Percentiles rank a stretch among this genome's conserved stretches.
Evolutionary conservation across 352 stramenopile genomes (phyloP).

Genomic region (Phytophthora ohioensis): DNA sequence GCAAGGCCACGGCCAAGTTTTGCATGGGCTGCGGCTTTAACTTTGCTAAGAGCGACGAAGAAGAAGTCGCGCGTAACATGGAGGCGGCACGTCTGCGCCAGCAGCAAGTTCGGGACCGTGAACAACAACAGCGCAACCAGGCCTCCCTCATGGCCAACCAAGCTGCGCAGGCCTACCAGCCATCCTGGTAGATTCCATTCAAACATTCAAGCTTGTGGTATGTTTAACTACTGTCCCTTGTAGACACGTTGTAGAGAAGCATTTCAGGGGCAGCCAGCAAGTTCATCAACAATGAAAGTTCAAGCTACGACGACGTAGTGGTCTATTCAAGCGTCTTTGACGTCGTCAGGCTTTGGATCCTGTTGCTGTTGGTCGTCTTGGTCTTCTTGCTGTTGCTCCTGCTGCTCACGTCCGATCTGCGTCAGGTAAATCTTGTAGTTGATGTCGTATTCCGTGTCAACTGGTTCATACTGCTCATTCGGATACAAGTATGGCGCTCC

Average conservation of each 20-base stretch:
- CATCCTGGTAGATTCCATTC: slow-evolving; percentile 37
- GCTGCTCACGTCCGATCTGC: slow-evolving; percentile 47
- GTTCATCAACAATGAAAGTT: slow-evolving; percentile 14
- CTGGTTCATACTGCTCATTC: slow-evolving; percentile 23
- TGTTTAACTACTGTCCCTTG: slow-evolving; percentile 17
- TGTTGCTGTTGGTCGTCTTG: slow-evolving; percentile 13
- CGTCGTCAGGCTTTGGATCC: background rate
- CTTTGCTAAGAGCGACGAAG: slow-evolving; percentile 79
- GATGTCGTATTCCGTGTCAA: slow-evolving; percentile 71
- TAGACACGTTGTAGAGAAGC: slow-evolving; percentile 34
- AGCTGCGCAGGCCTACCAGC: slow-evolving; percentile 54
- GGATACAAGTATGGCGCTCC: slow-evolving; percentile 26
- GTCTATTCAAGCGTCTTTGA: slow-evolving; percentile 20
- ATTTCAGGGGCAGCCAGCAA: slow-evolving; percentile 16
- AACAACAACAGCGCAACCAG: slow-evolving; percentile 71
- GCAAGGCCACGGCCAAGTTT: slow-evolving; percentile 84
- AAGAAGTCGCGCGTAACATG: slow-evolving; percentile 82
- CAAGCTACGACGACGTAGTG: slow-evolving; percentile 5
- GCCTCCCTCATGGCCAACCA: slow-evolving; percentile 77
- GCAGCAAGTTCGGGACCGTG: slow-evolving; percentile 56
- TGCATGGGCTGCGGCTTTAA: slow-evolving; percentile 85
- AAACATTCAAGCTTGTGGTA: background rate
- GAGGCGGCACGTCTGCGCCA: slow-evolving; percentile 62
- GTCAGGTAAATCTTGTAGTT: slow-evolving; percentile 83
- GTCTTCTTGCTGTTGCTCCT: slow-evolving; percentile 21